phyloP scores from a whole-genome alignment of 2,329 filamentous ascomycete genomes.

The Aspergillus sp. region DNA sequence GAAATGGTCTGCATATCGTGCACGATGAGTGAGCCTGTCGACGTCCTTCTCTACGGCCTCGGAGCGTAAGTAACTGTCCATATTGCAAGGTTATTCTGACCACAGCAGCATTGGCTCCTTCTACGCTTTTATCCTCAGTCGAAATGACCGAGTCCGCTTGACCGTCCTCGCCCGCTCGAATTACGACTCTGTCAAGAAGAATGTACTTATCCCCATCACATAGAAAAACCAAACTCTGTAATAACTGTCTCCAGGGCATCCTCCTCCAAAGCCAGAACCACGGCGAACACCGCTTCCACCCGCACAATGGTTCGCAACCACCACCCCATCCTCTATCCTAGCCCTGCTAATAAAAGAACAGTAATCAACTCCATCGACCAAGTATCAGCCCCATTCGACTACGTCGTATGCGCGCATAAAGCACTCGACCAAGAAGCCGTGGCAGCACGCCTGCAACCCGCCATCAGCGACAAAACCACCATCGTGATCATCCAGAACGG shows the following conservation, averaged over 20 bases:
- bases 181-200: conserved; percentile 42
- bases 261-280: conserved; percentile 44
- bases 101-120: conserved; percentile 55
- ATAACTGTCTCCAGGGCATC: conserved; percentile 41
- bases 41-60: conserved; percentile 54
- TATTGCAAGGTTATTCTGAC: no score
- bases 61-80: conserved; percentile 48
- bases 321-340: no score
- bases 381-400: conserved; percentile 27
- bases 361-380: conserved; percentile 42
- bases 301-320: conserved; percentile 19
- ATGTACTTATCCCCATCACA: conserved; percentile 24
- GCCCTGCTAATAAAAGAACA: conserved; percentile 26
- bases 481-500: conserved; percentile 44
- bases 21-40: conserved; percentile 22
- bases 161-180: conserved; percentile 49
- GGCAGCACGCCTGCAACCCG: conserved; percentile 34
- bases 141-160: conserved; percentile 41
- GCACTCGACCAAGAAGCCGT: conserved; percentile 43
- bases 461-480: conserved; percentile 38
- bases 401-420: conserved; percentile 41
- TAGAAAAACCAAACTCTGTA: no score
- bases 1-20: background rate
- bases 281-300: conserved; percentile 36
- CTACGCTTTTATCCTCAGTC: conserved; percentile 55